Evolutionary conservation across 257 asterid species (phyloP).

Genomic region (Coffea eugenioides): DNA sequence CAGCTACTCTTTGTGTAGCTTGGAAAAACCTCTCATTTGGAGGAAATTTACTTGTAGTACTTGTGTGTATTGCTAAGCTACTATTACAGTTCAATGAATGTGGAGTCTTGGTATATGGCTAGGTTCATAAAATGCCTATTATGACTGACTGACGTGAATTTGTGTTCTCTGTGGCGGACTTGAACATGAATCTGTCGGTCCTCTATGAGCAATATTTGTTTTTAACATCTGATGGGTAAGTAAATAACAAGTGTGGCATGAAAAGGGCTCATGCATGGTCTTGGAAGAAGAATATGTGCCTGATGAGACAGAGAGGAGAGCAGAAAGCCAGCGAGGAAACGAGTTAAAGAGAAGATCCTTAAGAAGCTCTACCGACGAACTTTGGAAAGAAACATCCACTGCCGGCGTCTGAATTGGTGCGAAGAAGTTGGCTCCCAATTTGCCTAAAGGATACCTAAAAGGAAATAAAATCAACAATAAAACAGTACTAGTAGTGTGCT

Average conservation of each 20-base stretch:
- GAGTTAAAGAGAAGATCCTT: neutral
- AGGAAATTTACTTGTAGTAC: neutral
- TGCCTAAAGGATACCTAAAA: neutral
- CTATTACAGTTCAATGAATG: neutral
- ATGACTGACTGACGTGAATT: neutral
- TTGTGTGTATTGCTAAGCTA: conserved; percentile 8
- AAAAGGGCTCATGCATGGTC: neutral
- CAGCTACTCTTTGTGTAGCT: conserved; percentile 3
- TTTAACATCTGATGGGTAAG: neutral
- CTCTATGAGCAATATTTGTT: neutral
- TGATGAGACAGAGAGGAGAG: no score
- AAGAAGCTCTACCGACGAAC: neutral
- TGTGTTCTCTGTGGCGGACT: neutral
- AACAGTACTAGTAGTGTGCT: no score
- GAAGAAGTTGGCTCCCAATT: neutral
- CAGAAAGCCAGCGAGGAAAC: neutral
- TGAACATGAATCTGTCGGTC: neutral
- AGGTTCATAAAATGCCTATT: neutral
- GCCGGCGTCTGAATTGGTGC: neutral
- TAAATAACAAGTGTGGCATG: neutral
- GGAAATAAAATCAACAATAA: neutral
- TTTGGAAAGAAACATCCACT: neutral
- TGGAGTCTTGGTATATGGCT: neutral
- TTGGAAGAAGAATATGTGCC: neutral
- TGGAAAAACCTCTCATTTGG: neutral